phyloP scores from a whole-genome alignment of 108 stramenopile species.

The Aureococcus anophagefferens region DNA sequence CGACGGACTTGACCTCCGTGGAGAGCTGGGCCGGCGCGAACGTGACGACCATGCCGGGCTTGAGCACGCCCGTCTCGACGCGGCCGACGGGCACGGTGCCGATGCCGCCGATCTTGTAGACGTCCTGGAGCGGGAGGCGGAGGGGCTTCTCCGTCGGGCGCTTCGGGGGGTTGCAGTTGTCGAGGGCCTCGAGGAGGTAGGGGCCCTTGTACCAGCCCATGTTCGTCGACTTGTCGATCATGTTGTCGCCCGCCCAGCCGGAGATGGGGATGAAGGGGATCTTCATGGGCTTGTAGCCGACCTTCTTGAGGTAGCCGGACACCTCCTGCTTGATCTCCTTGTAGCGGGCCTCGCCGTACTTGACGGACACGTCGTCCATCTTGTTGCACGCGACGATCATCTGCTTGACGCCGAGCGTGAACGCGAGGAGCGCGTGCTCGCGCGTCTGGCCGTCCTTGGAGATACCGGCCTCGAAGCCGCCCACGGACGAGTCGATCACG shows the following conservation, averaged over 20 bases:
- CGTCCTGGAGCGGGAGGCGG: slow-evolving; percentile 89
- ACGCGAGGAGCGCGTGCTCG: slow-evolving; percentile 84
- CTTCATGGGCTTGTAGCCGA: slow-evolving; percentile 69
- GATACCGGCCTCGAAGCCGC: slow-evolving; percentile 78
- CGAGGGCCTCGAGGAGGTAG: slow-evolving; percentile 79
- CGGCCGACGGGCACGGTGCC: slow-evolving; percentile 88
- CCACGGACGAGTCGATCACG: slow-evolving; percentile 69
- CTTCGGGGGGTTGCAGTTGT: slow-evolving; percentile 68
- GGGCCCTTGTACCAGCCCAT: slow-evolving; percentile 93
- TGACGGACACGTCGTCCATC: slow-evolving; percentile 82
- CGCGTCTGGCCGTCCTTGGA: slow-evolving; percentile 80
- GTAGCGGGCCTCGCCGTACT: slow-evolving; percentile 76
- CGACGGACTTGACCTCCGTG: slow-evolving; percentile 78
- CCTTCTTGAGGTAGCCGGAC: slow-evolving; percentile 42
- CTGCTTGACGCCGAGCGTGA: slow-evolving; percentile 89
- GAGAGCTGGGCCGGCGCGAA: slow-evolving; percentile 69
- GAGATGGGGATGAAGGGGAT: slow-evolving; percentile 89
- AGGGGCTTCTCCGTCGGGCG: slow-evolving; percentile 82
- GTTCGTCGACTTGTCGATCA: slow-evolving; percentile 71
- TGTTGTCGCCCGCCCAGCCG: slow-evolving; percentile 90
- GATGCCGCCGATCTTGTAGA: slow-evolving; percentile 87
- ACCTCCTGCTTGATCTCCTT: slow-evolving; percentile 75
- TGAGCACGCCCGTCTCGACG: slow-evolving; percentile 82
- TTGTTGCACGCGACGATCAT: slow-evolving; percentile 93
- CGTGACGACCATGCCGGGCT: slow-evolving; percentile 70